Conservation (phyloP, 768 basidiomycete genomes). For the Phanerochaete sordida region DNA sequence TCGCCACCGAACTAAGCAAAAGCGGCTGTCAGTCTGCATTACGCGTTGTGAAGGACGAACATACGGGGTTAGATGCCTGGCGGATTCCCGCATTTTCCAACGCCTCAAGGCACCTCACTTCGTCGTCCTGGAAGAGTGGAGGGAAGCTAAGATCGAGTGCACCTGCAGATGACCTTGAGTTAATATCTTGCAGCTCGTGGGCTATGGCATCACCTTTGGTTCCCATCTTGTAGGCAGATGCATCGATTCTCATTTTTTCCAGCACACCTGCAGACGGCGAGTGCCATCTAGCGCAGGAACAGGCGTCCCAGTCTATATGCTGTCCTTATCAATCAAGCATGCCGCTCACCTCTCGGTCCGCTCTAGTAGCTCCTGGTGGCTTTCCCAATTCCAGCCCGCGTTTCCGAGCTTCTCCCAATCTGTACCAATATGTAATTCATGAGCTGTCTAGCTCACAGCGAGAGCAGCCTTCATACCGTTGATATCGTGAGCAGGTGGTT, state of each 20-base stretch:
- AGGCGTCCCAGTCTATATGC: background rate
- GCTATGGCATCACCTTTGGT: background rate
- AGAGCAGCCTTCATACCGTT: constrained; percentile 13
- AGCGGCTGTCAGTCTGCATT: background rate
- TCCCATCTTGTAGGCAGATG: background rate
- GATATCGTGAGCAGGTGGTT: constrained; percentile 21
- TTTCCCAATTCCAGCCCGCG: constrained; percentile 25
- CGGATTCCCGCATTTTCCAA: background rate
- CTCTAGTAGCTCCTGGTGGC: constrained; percentile 15
- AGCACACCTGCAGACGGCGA: constrained; percentile 7
- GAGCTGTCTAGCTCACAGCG: background rate
- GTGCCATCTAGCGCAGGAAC: constrained; percentile 6
- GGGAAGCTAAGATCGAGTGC: constrained; percentile 5
- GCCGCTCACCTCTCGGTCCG: constrained; percentile 16
- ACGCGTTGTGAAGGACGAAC: background rate
- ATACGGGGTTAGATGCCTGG: constrained; percentile 9
- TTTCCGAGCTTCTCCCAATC: constrained; percentile 25
- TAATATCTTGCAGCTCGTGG: too few species aligned
- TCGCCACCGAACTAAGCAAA: constrained; percentile 16
- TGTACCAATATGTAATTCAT: background rate
- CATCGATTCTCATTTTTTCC: constrained; percentile 7
- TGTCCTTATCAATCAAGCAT: background rate
- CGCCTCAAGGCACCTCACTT: constrained; percentile 1
- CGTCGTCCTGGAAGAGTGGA: constrained; percentile 4
- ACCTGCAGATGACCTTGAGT: too few species aligned